Evolutionary conservation across 1,284 basidiomycete species (phyloP).

Genomic region (Cryptococcus sp.): DNA sequence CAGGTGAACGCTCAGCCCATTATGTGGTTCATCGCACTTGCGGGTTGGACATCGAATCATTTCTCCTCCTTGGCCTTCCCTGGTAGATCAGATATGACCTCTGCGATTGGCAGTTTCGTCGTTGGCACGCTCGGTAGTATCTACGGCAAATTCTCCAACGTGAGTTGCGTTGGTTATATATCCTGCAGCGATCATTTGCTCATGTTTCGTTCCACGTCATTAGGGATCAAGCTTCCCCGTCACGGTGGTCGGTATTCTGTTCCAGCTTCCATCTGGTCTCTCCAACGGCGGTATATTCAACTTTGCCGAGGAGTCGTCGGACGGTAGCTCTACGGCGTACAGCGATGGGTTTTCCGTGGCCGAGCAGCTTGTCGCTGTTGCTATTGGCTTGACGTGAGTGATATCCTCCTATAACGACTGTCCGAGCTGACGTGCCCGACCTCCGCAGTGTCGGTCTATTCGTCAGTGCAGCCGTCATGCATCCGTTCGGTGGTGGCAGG

Average conservation of each 20-base stretch:
- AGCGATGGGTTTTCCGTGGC: constrained; percentile 50
- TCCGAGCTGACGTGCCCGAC: too few relatives aligned
- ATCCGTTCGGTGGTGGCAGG: constrained; percentile 56
- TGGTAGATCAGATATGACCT: constrained; percentile 71
- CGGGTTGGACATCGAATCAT: constrained; percentile 76
- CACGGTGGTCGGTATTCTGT: constrained; percentile 69
- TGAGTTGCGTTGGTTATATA: constrained; percentile 71
- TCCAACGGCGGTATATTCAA: constrained; percentile 79
- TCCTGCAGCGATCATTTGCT: constrained; percentile 20
- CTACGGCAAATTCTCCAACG: constrained; percentile 76
- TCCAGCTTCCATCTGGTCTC: constrained; percentile 86
- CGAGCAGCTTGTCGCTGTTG: constrained; percentile 54
- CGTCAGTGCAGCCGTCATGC: constrained; percentile 56
- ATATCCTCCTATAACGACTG: neutral
- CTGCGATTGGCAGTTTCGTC: constrained; percentile 74
- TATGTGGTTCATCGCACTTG: constrained; percentile 69
- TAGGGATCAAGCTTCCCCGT: constrained; percentile 51
- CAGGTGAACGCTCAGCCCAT: constrained; percentile 35
- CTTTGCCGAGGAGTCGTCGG: constrained; percentile 28
- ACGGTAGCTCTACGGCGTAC: constrained; percentile 19
- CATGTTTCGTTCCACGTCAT: constrained; percentile 6
- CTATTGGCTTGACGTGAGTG: constrained; percentile 56
- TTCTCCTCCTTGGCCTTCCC: constrained; percentile 68
- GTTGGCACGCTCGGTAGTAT: constrained; percentile 82
- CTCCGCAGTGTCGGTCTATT: constrained; percentile 69